These are phyloP conservation scores for Musa schizocarpa DNA, from an alignment of 176 grass and related monocot species.

Conservation along the genomic window DNA sequence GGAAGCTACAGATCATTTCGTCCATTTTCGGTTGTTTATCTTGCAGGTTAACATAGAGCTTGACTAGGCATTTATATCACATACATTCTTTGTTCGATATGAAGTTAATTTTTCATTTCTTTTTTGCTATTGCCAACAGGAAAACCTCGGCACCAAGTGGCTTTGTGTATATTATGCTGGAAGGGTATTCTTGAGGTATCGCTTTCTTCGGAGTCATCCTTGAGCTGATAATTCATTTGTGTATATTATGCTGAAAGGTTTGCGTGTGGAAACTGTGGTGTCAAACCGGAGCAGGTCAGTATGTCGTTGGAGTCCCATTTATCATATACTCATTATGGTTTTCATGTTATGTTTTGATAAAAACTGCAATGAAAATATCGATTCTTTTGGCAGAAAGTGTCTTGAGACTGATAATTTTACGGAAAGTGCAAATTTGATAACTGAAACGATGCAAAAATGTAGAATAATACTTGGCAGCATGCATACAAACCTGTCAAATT, in stretches of 20 bases:
- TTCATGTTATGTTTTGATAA: too few species aligned
- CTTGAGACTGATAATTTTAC: too few species aligned
- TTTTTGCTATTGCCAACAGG: conserved; percentile 27
- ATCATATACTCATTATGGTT: too few species aligned
- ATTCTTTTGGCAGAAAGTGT: too few species aligned
- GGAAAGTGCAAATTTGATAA: too few species aligned
- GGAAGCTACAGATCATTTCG: neutral
- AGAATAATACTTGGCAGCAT: too few species aligned
- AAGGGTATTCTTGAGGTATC: conserved; percentile 51
- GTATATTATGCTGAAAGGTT: neutral
- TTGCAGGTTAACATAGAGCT: neutral
- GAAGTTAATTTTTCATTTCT: neutral
- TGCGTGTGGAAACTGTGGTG: neutral
- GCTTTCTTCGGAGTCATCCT: neutral
- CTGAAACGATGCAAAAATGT: too few species aligned
- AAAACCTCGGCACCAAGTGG: conserved; percentile 38
- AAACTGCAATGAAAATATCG: too few species aligned
- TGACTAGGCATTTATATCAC: neutral
- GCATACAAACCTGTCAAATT: too few species aligned
- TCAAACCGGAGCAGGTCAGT: neutral
- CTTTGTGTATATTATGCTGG: conserved; percentile 81
- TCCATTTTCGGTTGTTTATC: neutral
- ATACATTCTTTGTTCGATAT: conserved; percentile 11
- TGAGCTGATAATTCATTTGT: neutral
- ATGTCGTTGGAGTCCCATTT: neutral